Percentiles rank a stretch among this genome's conserved stretches.
Conservation (phyloP, 768 basidiomycete genomes). For the Boletus rufocinnamomeus region DNA sequence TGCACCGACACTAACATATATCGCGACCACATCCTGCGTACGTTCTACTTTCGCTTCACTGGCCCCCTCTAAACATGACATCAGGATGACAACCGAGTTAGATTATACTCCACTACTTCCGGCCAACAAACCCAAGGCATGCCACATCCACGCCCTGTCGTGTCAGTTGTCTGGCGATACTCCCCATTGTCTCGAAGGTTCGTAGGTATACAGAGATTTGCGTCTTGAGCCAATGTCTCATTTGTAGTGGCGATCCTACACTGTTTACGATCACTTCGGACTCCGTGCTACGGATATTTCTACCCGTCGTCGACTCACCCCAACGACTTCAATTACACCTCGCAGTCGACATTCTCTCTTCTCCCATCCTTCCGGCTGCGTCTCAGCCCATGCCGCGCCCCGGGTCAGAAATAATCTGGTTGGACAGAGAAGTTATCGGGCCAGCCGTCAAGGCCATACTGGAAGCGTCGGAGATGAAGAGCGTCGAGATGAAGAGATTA, state of each 20-base stretch:
- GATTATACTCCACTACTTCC: conserved; percentile 71
- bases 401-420: conserved; percentile 61
- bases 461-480: conserved; percentile 28
- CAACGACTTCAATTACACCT: conserved; percentile 83
- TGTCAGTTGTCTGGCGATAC: conserved; percentile 71
- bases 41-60: conserved; percentile 20
- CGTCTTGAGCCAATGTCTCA: conserved; percentile 5
- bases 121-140: conserved; percentile 68
- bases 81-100: conserved; percentile 59
- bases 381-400: conserved; percentile 30
- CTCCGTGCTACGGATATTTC: conserved; percentile 79
- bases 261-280: conserved; percentile 86
- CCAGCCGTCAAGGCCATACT: conserved; percentile 48
- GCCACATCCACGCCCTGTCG: conserved; percentile 71
- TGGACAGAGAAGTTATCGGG: conserved; percentile 63
- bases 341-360: conserved; percentile 70
- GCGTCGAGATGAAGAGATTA: conserved; percentile 40
- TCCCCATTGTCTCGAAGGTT: conserved; percentile 67
- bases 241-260: conserved; percentile 66
- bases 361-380: conserved; percentile 45
- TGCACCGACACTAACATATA: conserved; percentile 76
- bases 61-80: conserved; percentile 8
- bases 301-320: conserved; percentile 86
- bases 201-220: conserved; percentile 31
- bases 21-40: conserved; percentile 65